These are phyloP conservation scores for Fusarium verrucosum DNA, from an alignment of 2,329 filamentous ascomycete genomes.

Conservation along the genomic window DNA sequence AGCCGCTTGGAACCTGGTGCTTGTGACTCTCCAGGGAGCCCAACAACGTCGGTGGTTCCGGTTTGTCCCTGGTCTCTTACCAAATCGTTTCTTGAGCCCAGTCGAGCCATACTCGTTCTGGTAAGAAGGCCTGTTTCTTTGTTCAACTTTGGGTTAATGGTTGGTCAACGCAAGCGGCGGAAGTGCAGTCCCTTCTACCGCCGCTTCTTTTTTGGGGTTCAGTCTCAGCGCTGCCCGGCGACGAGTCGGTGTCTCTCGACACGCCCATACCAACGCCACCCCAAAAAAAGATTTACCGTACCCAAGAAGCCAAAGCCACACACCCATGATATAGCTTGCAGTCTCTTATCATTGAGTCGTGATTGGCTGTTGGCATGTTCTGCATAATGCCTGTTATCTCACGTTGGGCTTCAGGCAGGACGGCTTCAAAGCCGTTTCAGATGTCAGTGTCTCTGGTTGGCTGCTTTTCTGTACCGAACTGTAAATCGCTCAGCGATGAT, in stretches of 20 bases:
- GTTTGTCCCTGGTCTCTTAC: conserved; percentile 43
- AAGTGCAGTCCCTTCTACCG: conserved; percentile 21
- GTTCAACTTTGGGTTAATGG: no score
- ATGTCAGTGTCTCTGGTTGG: conserved; percentile 19
- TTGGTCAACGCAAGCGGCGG: conserved; percentile 16
- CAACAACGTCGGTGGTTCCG: conserved; percentile 36
- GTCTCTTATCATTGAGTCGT: conserved; percentile 45
- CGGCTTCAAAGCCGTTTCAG: conserved; percentile 37
- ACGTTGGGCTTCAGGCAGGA: conserved; percentile 29
- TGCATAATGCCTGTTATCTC: conserved; percentile 50
- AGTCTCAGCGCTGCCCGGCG: conserved; percentile 16
- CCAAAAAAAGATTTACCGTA: conserved; percentile 36
- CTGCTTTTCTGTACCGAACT: conserved; percentile 11
- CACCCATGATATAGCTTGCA: conserved; percentile 19
- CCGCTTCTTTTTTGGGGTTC: conserved; percentile 25
- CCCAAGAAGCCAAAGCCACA: conserved; percentile 27
- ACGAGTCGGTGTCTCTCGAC: conserved; percentile 27
- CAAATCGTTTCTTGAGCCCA: conserved; percentile 41
- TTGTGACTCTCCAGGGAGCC: conserved; percentile 22
- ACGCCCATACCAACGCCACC: conserved; percentile 33
- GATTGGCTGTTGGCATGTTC: conserved; percentile 45
- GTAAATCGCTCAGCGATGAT: conserved; percentile 43
- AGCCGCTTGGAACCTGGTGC: conserved; percentile 10
- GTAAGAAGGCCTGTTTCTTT: conserved; percentile 36
- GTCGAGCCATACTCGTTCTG: conserved; percentile 27